Evolutionary conservation across 805 yeast species (phyloP).

Genomic region (Saccharomycopsis selenospora): DNA sequence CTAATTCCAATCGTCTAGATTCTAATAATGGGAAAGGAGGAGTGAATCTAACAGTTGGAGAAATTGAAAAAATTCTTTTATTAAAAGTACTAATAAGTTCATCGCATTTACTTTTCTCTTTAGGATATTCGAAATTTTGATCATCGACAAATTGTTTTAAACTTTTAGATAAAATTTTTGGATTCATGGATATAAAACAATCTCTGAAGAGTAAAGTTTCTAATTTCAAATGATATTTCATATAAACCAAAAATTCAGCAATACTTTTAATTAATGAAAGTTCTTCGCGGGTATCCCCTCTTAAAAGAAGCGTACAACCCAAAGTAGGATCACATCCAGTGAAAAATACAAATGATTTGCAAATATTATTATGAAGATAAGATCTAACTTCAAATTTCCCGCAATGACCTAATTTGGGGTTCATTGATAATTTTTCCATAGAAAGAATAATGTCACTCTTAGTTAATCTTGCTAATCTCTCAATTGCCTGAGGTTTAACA

Average conservation of each 20-base stretch:
- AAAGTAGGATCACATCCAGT: conserved; percentile 65
- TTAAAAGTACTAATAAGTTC: conserved; percentile 36
- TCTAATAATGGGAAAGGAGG: conserved; percentile 56
- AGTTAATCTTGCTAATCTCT: conserved; percentile 68
- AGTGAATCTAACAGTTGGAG: conserved; percentile 76
- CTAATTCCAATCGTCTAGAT: conserved; percentile 38
- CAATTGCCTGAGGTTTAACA: conserved; percentile 75
- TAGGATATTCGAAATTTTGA: not conserved
- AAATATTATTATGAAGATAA: conserved; percentile 45
- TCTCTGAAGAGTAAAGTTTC: conserved; percentile 60
- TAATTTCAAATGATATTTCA: conserved; percentile 67
- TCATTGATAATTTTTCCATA: conserved; percentile 72
- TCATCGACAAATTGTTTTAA: not conserved
- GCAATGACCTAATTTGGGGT: conserved; percentile 71
- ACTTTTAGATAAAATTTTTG: not conserved
- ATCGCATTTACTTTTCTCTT: conserved; percentile 27
- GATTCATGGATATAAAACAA: conserved; percentile 19
- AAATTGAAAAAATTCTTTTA: conserved; percentile 61
- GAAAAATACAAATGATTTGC: conserved; percentile 71
- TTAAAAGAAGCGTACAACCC: conserved; percentile 77
- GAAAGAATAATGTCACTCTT: conserved; percentile 81
- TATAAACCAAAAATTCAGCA: conserved; percentile 72
- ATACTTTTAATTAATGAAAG: conserved; percentile 68
- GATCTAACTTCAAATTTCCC: conserved; percentile 62
- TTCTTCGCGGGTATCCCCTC: conserved; percentile 65